A percentile compares a stretch with the other conserved stretches of the same genome.
Conservation (phyloP, 805 yeast species). For the Yamadazyma takamatsuzukensis region DNA sequence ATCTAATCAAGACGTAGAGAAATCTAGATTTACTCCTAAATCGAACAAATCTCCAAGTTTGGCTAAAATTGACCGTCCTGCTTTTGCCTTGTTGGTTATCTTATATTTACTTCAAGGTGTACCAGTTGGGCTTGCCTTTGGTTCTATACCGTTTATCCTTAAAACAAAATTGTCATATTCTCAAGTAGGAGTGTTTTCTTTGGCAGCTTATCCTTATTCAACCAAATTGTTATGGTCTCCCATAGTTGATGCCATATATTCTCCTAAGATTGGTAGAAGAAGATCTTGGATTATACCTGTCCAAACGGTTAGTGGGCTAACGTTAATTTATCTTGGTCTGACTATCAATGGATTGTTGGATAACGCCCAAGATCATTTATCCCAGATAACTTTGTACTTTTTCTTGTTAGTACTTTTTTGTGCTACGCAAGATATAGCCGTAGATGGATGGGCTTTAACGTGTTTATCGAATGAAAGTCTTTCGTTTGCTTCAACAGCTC, state of each 20-base stretch:
- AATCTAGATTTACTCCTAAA: constrained; percentile 8
- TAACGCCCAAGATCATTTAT: constrained; percentile 48
- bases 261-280: constrained; percentile 68
- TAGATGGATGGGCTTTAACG: constrained; percentile 98
- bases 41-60: constrained; percentile 4
- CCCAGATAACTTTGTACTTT: constrained; percentile 63
- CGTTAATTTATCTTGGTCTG: constrained; percentile 63
- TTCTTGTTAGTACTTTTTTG: constrained; percentile 79
- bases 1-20: too few species aligned
- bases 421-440: constrained; percentile 98
- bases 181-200: constrained; percentile 84
- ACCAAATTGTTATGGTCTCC: constrained; percentile 94
- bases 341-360: constrained; percentile 48
- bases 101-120: constrained; percentile 90
- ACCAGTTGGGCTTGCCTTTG: constrained; percentile 94
- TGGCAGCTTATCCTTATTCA: constrained; percentile 94
- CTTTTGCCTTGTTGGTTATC: constrained; percentile 68
- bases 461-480: constrained; percentile 72
- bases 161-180: constrained; percentile 81
- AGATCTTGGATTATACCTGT: constrained; percentile 94
- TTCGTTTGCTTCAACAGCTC: constrained; percentile 95
- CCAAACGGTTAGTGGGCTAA: constrained; percentile 72
- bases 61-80: constrained; percentile 54
- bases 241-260: constrained; percentile 83
- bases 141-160: constrained; percentile 85